Evolutionary conservation across 1,139 yeast species (phyloP), one percentile per base, ranked within the genome.

Genomic region (Kodamaea sp.): DNA sequence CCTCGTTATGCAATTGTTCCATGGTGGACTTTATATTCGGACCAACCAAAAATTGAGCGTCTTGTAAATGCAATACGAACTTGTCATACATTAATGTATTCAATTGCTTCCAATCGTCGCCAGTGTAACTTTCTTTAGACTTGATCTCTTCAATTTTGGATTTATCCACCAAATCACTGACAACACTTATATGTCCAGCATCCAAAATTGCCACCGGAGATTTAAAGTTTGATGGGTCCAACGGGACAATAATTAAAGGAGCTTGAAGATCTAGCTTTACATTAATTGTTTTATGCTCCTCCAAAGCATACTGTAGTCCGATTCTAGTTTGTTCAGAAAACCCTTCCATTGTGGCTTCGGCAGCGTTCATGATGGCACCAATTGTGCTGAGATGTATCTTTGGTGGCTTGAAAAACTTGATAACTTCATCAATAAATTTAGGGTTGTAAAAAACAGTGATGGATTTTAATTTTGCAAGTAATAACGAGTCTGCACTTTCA

Each of bases 311-410:
- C 56, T 90, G 96, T 22, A 94, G 71, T 0, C 98, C 97, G 43
- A 94, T 76, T 51, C 97, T 71, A 0, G 98, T 92, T 55, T 89
- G 96, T 19, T 83, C 73, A 0, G 96, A 81, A 43, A 94, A 67
- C 2, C 95, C 97, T 55, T 89, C 96, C 39, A 94, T 85, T 0
- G 97, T 89, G 0, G 92, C 89, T 45, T 90, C 96, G 0, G 99
- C 98, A 0, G 96, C 97, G 57, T 81, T 85, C 80, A 94, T 80
- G 19, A 94, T 79, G 5, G 95, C 95, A 20, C 92, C 95, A 24
- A 94, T 79, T 0, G 97, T 89, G 51, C 89, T 96, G 39, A 83
- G 67, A 50, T 90, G 96, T 23, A 80, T 79, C 40, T 79, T 80
- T 10, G 97, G 96, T 1, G 97, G 96, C 29, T 76, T 80, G 66